Percentiles rank a stretch among this genome's conserved stretches.
These are phyloP conservation scores for Aspergillus sp. DNA, from an alignment of 2,329 filamentous ascomycete genomes.

Conservation along the genomic window DNA sequence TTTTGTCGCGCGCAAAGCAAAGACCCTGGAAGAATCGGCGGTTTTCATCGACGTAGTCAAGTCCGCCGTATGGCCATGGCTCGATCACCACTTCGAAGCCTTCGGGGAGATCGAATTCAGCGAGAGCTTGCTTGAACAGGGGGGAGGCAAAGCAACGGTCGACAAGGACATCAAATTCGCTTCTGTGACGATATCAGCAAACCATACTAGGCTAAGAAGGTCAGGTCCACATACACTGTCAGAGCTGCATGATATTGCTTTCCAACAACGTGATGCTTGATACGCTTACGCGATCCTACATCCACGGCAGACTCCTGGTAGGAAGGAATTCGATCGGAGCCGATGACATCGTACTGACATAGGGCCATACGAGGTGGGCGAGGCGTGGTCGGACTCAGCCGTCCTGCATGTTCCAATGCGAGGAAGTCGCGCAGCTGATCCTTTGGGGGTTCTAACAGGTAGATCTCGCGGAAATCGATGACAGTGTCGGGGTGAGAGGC, in stretches of 20 bases:
- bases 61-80: conserved; percentile 59
- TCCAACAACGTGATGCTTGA: conserved; percentile 48
- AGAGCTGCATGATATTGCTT: conserved; percentile 50
- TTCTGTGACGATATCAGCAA: conserved; percentile 24
- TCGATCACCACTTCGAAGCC: conserved; percentile 58
- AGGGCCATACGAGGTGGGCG: conserved; percentile 52
- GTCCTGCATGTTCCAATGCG: conserved; percentile 48
- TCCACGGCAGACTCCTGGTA: conserved; percentile 58
- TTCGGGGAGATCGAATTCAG: conserved; percentile 54
- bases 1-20: conserved; percentile 49
- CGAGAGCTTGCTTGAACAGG: conserved; percentile 52
- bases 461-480: conserved; percentile 52
- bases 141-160: conserved; percentile 53
- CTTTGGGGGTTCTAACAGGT: conserved; percentile 52
- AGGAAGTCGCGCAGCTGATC: conserved; percentile 49
- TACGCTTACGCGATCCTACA: conserved; percentile 41
- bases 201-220: neutral
- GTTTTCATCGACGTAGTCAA: conserved; percentile 48
- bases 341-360: conserved; percentile 58
- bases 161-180: conserved; percentile 49
- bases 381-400: conserved; percentile 40
- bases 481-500: conserved; percentile 30
- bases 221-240: conserved; percentile 38
- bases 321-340: conserved; percentile 50
- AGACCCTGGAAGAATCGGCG: conserved; percentile 54